Evolutionary conservation across 768 basidiomycete genomes (phyloP).

Genomic region (Tylopilus subfusipes): DNA sequence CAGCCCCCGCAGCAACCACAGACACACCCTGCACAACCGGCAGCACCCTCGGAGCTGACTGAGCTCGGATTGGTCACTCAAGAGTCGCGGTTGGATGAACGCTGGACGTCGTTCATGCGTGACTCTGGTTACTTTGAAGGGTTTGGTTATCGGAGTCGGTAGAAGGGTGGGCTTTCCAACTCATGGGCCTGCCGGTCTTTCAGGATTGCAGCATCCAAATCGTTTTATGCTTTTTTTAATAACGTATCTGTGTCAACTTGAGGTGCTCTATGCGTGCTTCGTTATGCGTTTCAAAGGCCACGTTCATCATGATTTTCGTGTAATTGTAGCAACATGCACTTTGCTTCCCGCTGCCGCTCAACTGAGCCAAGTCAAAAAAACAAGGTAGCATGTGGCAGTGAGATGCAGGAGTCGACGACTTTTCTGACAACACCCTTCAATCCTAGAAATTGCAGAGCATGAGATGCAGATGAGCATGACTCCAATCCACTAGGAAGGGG

Average conservation of each 20-base stretch:
- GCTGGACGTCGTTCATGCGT: conserved; percentile 62
- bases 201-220: background rate
- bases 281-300: background rate
- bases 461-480: no score
- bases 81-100: conserved; percentile 51
- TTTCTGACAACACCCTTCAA: no score
- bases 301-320: background rate
- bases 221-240: background rate
- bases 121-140: conserved; percentile 47
- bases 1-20: conserved; percentile 8
- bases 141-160: conserved; percentile 28
- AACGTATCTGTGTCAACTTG: background rate
- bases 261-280: background rate
- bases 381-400: background rate
- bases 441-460: no score
- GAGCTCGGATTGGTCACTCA: conserved; percentile 59
- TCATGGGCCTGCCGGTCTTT: background rate
- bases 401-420: no score
- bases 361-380: background rate
- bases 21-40: background rate
- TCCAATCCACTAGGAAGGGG: background rate
- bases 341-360: background rate
- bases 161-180: background rate
- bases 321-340: background rate
- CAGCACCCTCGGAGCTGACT: conserved; percentile 44